A percentile compares a stretch with the other conserved stretches of the same genome.
Evolutionary conservation across 805 yeast genomes (phyloP).

Genomic region (Allodekkera sacchari): DNA sequence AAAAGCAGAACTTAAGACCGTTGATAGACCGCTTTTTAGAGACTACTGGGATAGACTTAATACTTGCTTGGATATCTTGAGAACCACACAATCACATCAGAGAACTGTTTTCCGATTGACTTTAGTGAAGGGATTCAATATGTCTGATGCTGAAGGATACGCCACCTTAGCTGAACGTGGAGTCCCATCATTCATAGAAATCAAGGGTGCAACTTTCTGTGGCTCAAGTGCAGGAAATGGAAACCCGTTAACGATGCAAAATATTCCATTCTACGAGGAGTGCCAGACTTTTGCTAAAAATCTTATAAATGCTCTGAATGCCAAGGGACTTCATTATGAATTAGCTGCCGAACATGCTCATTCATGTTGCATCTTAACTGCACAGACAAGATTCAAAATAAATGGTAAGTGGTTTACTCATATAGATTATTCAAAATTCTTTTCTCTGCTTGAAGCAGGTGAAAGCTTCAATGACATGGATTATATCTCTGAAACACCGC

Average conservation of each 20-base stretch:
- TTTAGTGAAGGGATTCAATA: slow-evolving; percentile 86
- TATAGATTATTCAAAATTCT: slow-evolving; percentile 72
- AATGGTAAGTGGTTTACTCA: slow-evolving; percentile 81
- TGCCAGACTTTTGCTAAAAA: slow-evolving; percentile 66
- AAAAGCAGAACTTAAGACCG: slow-evolving; percentile 66
- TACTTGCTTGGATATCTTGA: slow-evolving; percentile 70
- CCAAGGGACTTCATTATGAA: slow-evolving; percentile 65
- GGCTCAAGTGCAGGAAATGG: slow-evolving; percentile 81
- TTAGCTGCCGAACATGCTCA: slow-evolving; percentile 95
- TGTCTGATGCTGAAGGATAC: slow-evolving; percentile 71
- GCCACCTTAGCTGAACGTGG: slow-evolving; percentile 83
- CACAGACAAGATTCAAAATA: slow-evolving; percentile 62
- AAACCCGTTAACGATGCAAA: slow-evolving; percentile 89
- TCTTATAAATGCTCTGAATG: slow-evolving; percentile 51
- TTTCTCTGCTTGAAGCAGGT: slow-evolving; percentile 57
- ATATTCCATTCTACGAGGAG: slow-evolving; percentile 90
- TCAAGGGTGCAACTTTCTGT: slow-evolving; percentile 93
- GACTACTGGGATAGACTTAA: slow-evolving; percentile 90
- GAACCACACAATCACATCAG: slow-evolving; percentile 68
- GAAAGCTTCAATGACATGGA: slow-evolving; percentile 68
- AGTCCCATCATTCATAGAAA: slow-evolving; percentile 79
- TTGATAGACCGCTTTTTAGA: slow-evolving; percentile 81
- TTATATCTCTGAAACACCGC: slow-evolving; percentile 73
- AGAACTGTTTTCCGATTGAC: slow-evolving; percentile 89
- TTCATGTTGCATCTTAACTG: slow-evolving; percentile 84